phyloP scores from a whole-genome alignment of 495 filamentous ascomycete species.

The Pseudomonodictys pantanalensis region DNA sequence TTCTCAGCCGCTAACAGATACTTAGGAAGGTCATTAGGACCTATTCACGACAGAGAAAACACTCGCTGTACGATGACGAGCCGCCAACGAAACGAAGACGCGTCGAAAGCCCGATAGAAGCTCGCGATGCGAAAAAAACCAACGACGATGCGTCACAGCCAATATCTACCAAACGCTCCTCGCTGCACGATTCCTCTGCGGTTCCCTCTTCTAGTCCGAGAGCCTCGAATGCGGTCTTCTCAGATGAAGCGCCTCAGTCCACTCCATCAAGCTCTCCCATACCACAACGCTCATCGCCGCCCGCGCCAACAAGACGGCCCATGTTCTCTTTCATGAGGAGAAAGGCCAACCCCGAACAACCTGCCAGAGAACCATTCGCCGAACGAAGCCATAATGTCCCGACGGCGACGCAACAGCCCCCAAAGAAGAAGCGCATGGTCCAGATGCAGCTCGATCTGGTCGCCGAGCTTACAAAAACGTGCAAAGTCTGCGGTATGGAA shows the following conservation, averaged over 20 bases:
- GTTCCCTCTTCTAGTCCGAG: slow-evolving; percentile 16
- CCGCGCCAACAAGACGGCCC: slow-evolving; percentile 10
- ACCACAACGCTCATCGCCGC: slow-evolving; percentile 1
- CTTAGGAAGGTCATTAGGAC: slow-evolving; percentile 28
- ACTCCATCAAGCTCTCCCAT: slow-evolving; percentile 27
- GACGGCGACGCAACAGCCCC: neutral
- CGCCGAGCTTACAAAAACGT: slow-evolving; percentile 57
- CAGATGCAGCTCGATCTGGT: slow-evolving; percentile 70
- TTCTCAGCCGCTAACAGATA: neutral
- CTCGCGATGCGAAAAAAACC: neutral
- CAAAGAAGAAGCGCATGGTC: slow-evolving; percentile 44
- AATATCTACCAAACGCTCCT: neutral
- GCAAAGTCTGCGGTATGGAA: slow-evolving; percentile 66
- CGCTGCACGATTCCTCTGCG: slow-evolving; percentile 1
- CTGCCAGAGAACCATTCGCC: slow-evolving; percentile 12
- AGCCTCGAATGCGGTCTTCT: slow-evolving; percentile 8
- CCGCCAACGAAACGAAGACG: slow-evolving; percentile 32
- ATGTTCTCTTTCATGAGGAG: slow-evolving; percentile 27
- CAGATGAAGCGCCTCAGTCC: slow-evolving; percentile 17
- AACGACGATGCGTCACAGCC: neutral
- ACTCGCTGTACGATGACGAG: slow-evolving; percentile 27
- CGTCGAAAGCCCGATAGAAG: slow-evolving; percentile 16
- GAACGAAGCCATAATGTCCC: slow-evolving; percentile 23
- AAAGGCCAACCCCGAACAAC: neutral
- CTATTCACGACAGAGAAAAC: slow-evolving; percentile 35